These are phyloP conservation scores for Paratinospora sagittata DNA, from an alignment of 164 flowering plant genomes.

Conservation along the genomic window DNA sequence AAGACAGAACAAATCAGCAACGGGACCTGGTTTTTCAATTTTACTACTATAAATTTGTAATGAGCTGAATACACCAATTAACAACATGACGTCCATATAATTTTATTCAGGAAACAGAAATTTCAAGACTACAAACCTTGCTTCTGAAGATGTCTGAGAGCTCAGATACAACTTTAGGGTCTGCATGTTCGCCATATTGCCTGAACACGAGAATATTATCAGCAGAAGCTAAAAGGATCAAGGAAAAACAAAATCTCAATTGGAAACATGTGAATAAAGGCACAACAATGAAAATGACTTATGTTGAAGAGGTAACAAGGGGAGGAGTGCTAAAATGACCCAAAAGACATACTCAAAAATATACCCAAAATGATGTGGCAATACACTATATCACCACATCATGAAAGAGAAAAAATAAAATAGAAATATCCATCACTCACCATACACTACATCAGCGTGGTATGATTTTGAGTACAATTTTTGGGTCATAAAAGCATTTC, in stretches of 20 bases:
- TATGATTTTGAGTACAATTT: too few species aligned
- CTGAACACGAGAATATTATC: conserved; percentile 10
- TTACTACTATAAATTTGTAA: background rate
- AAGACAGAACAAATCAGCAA: background rate
- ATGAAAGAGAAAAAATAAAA: too few species aligned
- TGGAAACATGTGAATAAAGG: background rate
- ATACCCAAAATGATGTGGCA: too few species aligned
- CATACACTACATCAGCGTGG: too few species aligned
- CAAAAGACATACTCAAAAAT: too few species aligned
- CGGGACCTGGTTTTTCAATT: background rate
- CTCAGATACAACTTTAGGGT: conserved; percentile 14
- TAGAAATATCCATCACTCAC: background rate
- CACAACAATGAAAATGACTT: too few species aligned
- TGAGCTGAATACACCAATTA: background rate
- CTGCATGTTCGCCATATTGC: conserved; percentile 14
- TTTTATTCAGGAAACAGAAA: background rate
- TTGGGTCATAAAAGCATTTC: too few species aligned
- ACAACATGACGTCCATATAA: background rate
- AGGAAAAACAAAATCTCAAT: background rate
- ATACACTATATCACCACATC: too few species aligned
- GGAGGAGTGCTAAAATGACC: too few species aligned
- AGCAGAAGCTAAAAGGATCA: background rate
- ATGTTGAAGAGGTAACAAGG: too few species aligned
- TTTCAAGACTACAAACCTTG: conserved; percentile 18
- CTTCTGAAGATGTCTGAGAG: conserved; percentile 21